These are phyloP conservation scores for Tephrocybe sp. DNA, from an alignment of 768 basidiomycete genomes.

Conservation along the genomic window DNA sequence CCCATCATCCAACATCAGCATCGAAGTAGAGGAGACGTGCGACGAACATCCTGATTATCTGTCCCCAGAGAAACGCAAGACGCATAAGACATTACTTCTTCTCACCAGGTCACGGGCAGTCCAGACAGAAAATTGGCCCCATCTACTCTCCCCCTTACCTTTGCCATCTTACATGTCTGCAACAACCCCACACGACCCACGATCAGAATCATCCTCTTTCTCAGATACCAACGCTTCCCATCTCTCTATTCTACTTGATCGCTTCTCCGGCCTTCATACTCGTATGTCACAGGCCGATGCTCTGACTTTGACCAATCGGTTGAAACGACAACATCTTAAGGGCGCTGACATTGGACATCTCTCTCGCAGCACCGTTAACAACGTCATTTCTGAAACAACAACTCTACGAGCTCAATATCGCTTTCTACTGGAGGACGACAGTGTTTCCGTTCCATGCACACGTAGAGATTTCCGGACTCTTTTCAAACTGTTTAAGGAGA, in stretches of 20 bases:
- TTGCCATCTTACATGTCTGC: conserved; percentile 36
- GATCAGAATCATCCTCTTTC: conserved; percentile 75
- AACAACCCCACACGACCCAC: conserved; percentile 51
- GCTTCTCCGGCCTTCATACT: conserved; percentile 53
- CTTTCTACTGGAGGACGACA: conserved; percentile 71
- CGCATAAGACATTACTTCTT: conserved; percentile 46
- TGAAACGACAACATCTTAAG: conserved; percentile 86
- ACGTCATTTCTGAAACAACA: conserved; percentile 67
- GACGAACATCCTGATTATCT: conserved; percentile 28
- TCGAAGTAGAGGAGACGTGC: conserved; percentile 42
- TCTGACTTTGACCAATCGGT: conserved; percentile 79
- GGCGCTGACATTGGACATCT: conserved; percentile 86
- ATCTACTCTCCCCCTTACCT: conserved; percentile 30
- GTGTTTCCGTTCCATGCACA: conserved; percentile 55
- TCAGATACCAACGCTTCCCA: conserved; percentile 52
- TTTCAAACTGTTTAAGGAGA: conserved; percentile 82
- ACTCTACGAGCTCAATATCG: conserved; percentile 75
- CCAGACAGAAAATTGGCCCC: conserved; percentile 57
- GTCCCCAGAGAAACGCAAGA: conserved; percentile 33
- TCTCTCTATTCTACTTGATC: conserved; percentile 58
- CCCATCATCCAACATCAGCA: conserved; percentile 33
- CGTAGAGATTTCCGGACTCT: conserved; percentile 80
- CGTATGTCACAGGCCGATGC: conserved; percentile 77
- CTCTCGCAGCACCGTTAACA: conserved; percentile 75
- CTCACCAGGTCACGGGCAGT: conserved; percentile 62